Base-by-base conservation (phyloP, 2,329 filamentous ascomycete genomes). In the Polytolypa hystricis region DNA sequence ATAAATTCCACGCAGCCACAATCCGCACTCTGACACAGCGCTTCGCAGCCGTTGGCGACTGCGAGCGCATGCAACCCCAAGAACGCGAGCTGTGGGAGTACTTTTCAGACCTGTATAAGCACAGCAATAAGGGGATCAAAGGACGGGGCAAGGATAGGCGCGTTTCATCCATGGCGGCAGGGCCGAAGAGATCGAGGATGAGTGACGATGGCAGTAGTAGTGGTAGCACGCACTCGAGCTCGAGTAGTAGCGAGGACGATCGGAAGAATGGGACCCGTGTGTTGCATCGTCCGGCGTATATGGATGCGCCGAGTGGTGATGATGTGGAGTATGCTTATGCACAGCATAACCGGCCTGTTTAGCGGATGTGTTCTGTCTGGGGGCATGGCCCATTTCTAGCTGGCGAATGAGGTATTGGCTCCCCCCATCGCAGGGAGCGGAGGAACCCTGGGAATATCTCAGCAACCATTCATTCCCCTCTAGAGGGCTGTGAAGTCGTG, bases 51-150 rank as follows among this genome's bases (percentile, higher is more conserved):
- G 66, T 79, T 39, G 61, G 65, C 23, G 71, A 79, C 36, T 69
- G 67, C n/a, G 73, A 80, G 25, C 64, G 68, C 4, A 74, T 87
- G n/a, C 67, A 66, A 8, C 66, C 72, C 0, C 70, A 78, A 25
- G 84, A 95, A 50, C 78, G 74, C 42, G 79, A 85, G 41, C 67
- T 95, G 34, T 85, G 82, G 67, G 74, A 81, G 47, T 93, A 94
- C 62, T 91, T 96, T 54, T 73, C 79, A 3, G 71, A 71, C 1
- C 69, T 94, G n/a, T 95, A 94, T 71, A 94, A 93, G 67, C 93
- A 96, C 63, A 87, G 82, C 63, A 96, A 96, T 71, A 94, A 94
- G 60, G 91, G 91, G 1, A 95, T 96, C 67, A 96, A 95, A 62
- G 91, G 91, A 8, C 78, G 91, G 30, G 91, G 91, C 29, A 91